Percentiles rank a stretch among this genome's conserved stretches.
Conservation (phyloP, 345 rosid species). For the Reutealis trisperma region DNA sequence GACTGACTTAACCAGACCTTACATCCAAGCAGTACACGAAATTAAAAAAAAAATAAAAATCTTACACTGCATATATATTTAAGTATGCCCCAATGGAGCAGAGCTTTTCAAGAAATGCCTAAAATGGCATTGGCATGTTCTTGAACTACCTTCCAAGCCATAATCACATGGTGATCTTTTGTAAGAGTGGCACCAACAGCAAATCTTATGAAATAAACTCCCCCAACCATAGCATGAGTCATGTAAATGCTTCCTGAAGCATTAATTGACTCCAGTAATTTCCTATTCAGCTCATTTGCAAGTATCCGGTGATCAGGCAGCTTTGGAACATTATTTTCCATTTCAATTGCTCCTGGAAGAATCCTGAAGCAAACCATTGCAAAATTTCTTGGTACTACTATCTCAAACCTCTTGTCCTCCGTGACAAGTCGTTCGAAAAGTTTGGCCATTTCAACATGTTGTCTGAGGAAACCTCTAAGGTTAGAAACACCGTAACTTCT, state of each 20-base stretch:
- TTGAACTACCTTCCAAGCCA: slow-evolving; percentile 40
- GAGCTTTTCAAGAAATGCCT: too few relatives aligned
- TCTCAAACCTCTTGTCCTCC: slow-evolving; percentile 37
- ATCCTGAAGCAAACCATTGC: slow-evolving; percentile 58
- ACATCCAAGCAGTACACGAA: too few relatives aligned
- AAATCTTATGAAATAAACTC: slow-evolving; percentile 33
- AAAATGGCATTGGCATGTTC: slow-evolving; percentile 22
- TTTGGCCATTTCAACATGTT: slow-evolving; percentile 47
- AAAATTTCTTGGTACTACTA: slow-evolving; percentile 41
- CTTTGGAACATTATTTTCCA: background rate
- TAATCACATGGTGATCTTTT: slow-evolving; percentile 34
- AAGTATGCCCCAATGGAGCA: too few relatives aligned
- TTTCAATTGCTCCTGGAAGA: slow-evolving; percentile 6
- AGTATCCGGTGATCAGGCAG: background rate
- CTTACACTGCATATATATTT: too few relatives aligned
- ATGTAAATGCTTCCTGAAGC: slow-evolving; percentile 38
- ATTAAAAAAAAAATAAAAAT: too few relatives aligned
- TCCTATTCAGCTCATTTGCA: slow-evolving; percentile 34
- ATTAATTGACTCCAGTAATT: slow-evolving; percentile 39
- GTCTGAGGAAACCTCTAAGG: slow-evolving; percentile 38
- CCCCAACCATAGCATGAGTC: slow-evolving; percentile 39
- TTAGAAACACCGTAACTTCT: slow-evolving; percentile 46
- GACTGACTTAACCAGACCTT: too few relatives aligned
- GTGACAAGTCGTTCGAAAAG: slow-evolving; percentile 39
- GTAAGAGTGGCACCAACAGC: slow-evolving; percentile 30